phyloP scores from a whole-genome alignment of 352 stramenopile species.

The Phytophthora boehmeriae region DNA sequence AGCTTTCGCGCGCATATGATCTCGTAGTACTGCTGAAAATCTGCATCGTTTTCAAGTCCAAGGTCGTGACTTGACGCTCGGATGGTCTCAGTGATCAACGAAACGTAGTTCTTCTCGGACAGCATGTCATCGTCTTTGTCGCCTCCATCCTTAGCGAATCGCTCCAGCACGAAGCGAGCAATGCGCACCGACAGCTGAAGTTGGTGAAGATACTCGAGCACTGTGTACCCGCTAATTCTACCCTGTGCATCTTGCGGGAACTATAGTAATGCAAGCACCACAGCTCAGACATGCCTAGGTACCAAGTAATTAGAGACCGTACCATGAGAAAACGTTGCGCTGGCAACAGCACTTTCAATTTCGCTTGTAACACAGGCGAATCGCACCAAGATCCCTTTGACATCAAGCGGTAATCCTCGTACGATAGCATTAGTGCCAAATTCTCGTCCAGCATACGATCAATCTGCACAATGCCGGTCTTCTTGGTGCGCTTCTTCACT shows the following conservation, averaged over 20 bases:
- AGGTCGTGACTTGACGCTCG: conserved; percentile 14
- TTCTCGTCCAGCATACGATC: conserved; percentile 44
- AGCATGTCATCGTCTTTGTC: conserved; percentile 25
- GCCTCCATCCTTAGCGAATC: conserved; percentile 6
- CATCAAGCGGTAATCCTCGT: conserved; percentile 41
- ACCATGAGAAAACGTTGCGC: conserved; percentile 55
- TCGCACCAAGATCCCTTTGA: conserved; percentile 20
- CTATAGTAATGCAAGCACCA: conserved; percentile 22
- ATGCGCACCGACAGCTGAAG: conserved; percentile 44
- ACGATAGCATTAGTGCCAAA: conserved; percentile 46
- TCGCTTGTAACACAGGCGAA: conserved; percentile 5
- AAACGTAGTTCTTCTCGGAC: conserved; percentile 34
- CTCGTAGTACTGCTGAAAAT: conserved; percentile 63
- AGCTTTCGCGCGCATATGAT: conserved; percentile 64
- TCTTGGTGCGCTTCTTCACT: conserved; percentile 16
- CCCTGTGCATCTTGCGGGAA: conserved; percentile 40
- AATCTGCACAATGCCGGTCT: conserved; percentile 37
- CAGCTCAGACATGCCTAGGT: background rate
- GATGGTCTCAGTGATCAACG: conserved; percentile 38
- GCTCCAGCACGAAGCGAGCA: conserved; percentile 23
- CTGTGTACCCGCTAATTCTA: conserved; percentile 43
- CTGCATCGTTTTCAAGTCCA: conserved; percentile 39
- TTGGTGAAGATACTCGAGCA: conserved; percentile 56
- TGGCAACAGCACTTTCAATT: conserved; percentile 39
- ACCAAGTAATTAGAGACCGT: background rate